Percentiles rank a stretch among this genome's conserved stretches.
These are phyloP conservation scores for Castanospermum australe DNA, from an alignment of 306 rosid genomes.

Conservation along the genomic window DNA sequence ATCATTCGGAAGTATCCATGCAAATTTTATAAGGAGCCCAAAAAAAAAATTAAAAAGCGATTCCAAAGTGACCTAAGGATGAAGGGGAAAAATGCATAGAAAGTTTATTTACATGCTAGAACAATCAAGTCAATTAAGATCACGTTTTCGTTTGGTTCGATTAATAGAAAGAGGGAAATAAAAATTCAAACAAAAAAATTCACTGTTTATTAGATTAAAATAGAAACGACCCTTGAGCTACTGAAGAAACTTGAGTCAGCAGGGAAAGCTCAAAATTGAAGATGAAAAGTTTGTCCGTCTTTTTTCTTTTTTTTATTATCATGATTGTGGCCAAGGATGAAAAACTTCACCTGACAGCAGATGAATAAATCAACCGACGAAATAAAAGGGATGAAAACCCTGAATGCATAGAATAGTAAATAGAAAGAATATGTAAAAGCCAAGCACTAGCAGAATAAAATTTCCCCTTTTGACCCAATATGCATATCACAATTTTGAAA, in stretches of 20 bases:
- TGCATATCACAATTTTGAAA: conserved; percentile 5
- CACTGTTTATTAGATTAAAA: background rate
- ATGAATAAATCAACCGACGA: background rate
- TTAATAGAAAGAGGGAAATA: background rate
- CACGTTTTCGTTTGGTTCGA: background rate
- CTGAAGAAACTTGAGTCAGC: background rate
- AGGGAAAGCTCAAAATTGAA: background rate
- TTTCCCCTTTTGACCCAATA: conserved; percentile 29
- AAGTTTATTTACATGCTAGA: background rate
- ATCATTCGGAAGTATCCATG: conserved; percentile 18
- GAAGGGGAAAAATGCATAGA: background rate
- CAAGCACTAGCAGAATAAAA: background rate
- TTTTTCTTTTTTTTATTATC: too few species aligned
- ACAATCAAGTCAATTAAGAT: background rate
- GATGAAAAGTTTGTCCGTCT: too few species aligned
- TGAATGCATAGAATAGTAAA: background rate
- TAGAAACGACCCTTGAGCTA: background rate
- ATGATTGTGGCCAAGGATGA: too few species aligned
- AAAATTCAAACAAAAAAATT: background rate
- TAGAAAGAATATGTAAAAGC: background rate
- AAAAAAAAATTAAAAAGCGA: background rate
- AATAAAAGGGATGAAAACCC: background rate
- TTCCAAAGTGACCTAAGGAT: background rate
- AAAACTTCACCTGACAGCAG: background rate
- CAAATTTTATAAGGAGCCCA: background rate